Base-by-base conservation (phyloP, 371 early-diverging fungal genomes). In the Rhizomucor miehei region DNA sequence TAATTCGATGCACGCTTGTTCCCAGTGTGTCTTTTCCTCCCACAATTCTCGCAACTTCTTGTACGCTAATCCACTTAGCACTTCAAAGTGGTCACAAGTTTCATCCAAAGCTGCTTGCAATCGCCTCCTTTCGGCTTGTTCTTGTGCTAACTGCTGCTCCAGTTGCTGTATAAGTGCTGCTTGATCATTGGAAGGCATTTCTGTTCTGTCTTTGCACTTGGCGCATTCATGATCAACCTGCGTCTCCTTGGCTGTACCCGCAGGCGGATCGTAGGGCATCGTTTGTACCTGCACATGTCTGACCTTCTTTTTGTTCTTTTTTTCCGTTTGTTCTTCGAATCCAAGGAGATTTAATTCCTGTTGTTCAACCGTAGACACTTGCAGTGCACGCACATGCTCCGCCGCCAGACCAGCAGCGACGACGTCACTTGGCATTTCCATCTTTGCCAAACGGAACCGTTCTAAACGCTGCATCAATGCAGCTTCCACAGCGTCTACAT, bases 31-130 rank as follows among this genome's bases (percentile, higher is more conserved):
- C 36, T 76, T 76, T 44, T 76, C 76, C 55, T 76, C 76, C 76
- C 76, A 76, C 47, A 82, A 55, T 50, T 82, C 83, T 35, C 81
- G 69, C 12, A 82, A 56, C 49, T 78, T 80, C 46, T 78, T 76
- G 59, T 78, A 80, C 1, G 83, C 83, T 24, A 79, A 56, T 3
- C 76, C 81, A 48, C 70, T 73, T 14, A 82, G 67, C 45, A 76
- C 70, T 46, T 82, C 83, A 59, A 76, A 79, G 55, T 82, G 74
- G 48, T 80, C 80, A 20, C 73, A 64, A 0, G 83, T 71, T 48
- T 83, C 75, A 37, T 77, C 75, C 56, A 83, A 60, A 9, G 81
- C 75, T 14, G 66, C 75, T 9, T 78, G 66, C 1, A 77, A 61
- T 16, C 79, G 64, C 46, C 62, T 66, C 39, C 62, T 52, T 0